These are phyloP conservation scores for Clonostachys byssicola DNA, from an alignment of 2,329 filamentous ascomycete genomes.

Conservation along the genomic window DNA sequence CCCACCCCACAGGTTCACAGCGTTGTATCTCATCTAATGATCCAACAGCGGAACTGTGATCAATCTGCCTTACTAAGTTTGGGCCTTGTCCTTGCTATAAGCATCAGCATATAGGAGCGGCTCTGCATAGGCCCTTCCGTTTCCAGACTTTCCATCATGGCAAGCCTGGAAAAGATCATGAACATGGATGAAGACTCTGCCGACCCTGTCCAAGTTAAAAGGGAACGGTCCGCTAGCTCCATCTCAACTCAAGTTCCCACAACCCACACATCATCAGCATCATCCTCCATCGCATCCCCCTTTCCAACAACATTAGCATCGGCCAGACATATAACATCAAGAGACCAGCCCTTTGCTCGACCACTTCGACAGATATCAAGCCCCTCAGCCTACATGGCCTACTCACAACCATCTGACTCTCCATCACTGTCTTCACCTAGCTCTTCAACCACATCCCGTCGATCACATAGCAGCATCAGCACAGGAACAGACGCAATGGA, in stretches of 20 bases:
- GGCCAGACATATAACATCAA: constrained; percentile 17
- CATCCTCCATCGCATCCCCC: constrained; percentile 19
- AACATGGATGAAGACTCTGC: constrained; percentile 46
- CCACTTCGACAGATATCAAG: constrained; percentile 2
- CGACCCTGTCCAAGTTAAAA: constrained; percentile 39
- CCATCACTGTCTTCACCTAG: constrained; percentile 6
- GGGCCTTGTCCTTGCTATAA: constrained; percentile 18
- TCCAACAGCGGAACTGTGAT: too few relatives aligned
- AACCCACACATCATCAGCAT: constrained; percentile 16
- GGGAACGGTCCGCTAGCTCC: constrained; percentile 22
- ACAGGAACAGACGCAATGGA: constrained; percentile 41
- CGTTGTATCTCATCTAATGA: too few relatives aligned
- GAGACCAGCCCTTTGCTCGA: constrained; percentile 8
- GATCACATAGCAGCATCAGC: constrained; percentile 39
- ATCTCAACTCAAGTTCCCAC: too few relatives aligned
- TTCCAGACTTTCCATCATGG: constrained; percentile 39
- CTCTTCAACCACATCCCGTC: constrained; percentile 18
- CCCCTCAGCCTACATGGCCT: constrained; percentile 15
- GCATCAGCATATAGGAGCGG: constrained; percentile 1
- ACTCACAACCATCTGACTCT: constrained; percentile 16
- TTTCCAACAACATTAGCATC: constrained; percentile 20
- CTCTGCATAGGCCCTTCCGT: constrained; percentile 21
- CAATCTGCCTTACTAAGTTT: constrained; percentile 42
- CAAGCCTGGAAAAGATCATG: constrained; percentile 53
- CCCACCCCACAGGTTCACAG: too few relatives aligned